These are phyloP conservation scores for Rugosomyces carneus DNA, from an alignment of 1,284 basidiomycete genomes.

Conservation along the genomic window DNA sequence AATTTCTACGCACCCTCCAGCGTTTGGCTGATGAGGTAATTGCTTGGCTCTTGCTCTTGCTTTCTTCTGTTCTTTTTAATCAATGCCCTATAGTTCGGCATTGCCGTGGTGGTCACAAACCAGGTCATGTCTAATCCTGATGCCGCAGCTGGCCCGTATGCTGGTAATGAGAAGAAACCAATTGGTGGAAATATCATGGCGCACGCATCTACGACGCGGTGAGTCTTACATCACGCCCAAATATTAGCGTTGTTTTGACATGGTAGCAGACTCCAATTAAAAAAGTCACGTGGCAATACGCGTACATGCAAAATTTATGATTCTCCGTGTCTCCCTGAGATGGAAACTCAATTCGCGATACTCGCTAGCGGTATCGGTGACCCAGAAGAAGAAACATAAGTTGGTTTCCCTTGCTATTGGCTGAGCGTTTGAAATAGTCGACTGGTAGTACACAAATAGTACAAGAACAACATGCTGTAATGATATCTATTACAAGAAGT, in stretches of 20 bases:
- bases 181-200: constrained; percentile 97
- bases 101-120: constrained; percentile 96
- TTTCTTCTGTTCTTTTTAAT: constrained; percentile 13
- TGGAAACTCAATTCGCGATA: constrained; percentile 94
- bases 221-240: constrained; percentile 15
- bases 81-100: constrained; percentile 68
- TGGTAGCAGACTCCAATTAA: constrained; percentile 69
- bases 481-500: constrained; percentile 14
- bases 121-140: constrained; percentile 99
- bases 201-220: constrained; percentile 92
- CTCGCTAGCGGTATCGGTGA: constrained; percentile 85
- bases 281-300: constrained; percentile 90
- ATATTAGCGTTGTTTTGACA: constrained; percentile 8
- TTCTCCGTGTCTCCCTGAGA: constrained; percentile 96
- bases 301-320: constrained; percentile 97
- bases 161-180: constrained; percentile 92
- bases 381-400: constrained; percentile 76
- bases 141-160: constrained; percentile 85
- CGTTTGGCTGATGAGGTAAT: constrained; percentile 91
- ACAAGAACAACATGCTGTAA: constrained; percentile 15
- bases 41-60: constrained; percentile 4
- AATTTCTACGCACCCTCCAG: constrained; percentile 90
- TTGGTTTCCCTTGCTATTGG: background rate
- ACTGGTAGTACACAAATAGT: constrained; percentile 16
- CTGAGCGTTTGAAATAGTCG: constrained; percentile 1